phyloP scores from a whole-genome alignment of 768 basidiomycete species.

The Boletus pseudo-olivaceus region DNA sequence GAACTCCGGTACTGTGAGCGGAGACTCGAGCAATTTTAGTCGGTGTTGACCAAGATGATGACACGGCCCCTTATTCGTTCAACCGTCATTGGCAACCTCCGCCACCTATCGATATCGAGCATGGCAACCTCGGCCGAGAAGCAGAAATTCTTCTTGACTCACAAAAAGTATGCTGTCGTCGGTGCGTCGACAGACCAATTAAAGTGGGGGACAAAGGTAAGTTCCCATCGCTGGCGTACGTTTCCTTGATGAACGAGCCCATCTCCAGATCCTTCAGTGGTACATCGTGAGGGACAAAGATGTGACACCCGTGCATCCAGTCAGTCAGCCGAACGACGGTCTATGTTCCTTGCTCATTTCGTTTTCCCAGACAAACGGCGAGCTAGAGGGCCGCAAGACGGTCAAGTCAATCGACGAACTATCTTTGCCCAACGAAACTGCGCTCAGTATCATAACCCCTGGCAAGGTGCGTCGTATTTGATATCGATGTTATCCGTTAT shows the following conservation, averaged over 20 bases:
- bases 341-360: background rate
- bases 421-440: constrained; percentile 58
- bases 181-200: constrained; percentile 77
- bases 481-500: background rate
- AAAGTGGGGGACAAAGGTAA: constrained; percentile 77
- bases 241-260: background rate
- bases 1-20: no score
- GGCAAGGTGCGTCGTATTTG: constrained; percentile 46
- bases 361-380: constrained; percentile 56
- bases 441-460: constrained; percentile 76
- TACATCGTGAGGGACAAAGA: constrained; percentile 56
- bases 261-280: constrained; percentile 67
- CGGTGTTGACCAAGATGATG: no score
- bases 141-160: constrained; percentile 53
- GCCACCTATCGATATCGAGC: constrained; percentile 10
- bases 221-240: no score
- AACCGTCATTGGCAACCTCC: no score
- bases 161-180: constrained; percentile 69
- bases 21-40: no score
- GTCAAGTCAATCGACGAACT: constrained; percentile 55
- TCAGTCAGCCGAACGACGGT: constrained; percentile 30
- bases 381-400: constrained; percentile 64
- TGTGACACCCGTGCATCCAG: constrained; percentile 75
- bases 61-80: no score
- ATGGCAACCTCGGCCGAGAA: constrained; percentile 40